These are phyloP conservation scores for Juglanconis sp. DNA, from an alignment of 2,329 filamentous ascomycete species.

Conservation along the genomic window DNA sequence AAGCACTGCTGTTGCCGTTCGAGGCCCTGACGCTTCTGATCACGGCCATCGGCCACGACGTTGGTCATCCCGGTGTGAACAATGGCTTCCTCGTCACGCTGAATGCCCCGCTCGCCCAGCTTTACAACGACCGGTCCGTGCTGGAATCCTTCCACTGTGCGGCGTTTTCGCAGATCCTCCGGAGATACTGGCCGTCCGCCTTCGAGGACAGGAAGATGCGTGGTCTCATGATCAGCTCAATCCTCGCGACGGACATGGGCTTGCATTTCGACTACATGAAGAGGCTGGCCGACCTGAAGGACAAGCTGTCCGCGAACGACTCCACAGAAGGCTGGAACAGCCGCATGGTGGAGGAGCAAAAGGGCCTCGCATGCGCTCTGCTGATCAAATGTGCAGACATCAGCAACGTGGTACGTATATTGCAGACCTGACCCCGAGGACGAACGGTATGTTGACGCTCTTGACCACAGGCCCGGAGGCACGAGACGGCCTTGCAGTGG, in stretches of 20 bases:
- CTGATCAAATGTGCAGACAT: constrained; percentile 98
- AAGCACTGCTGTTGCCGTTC: constrained; percentile 74
- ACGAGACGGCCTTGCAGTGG: constrained; percentile 81
- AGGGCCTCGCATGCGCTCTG: constrained; percentile 79
- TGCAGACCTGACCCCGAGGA: background rate
- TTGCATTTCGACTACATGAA: constrained; percentile 97
- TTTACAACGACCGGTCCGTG: constrained; percentile 96
- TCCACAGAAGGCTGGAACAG: constrained; percentile 72
- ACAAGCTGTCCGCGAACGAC: constrained; percentile 67
- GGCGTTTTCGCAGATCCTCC: constrained; percentile 91
- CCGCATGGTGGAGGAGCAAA: constrained; percentile 72
- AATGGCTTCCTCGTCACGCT: constrained; percentile 92
- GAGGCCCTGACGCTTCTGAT: constrained; percentile 87
- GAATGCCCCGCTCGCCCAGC: constrained; percentile 86
- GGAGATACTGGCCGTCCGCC: constrained; percentile 82
- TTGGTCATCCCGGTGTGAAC: constrained; percentile 96
- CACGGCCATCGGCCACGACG: constrained; percentile 96
- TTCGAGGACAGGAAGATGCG: constrained; percentile 79
- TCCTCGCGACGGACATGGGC: constrained; percentile 95
- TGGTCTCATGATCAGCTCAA: constrained; percentile 93
- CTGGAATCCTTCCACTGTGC: constrained; percentile 97
- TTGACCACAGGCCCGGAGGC: constrained; percentile 68
- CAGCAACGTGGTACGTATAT: constrained; percentile 81
- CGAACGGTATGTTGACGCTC: constrained; percentile 20
- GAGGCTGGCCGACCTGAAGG: constrained; percentile 75